phyloP scores from a whole-genome alignment of 2,329 filamentous ascomycete genomes.

The Sclerotinia borealis region DNA sequence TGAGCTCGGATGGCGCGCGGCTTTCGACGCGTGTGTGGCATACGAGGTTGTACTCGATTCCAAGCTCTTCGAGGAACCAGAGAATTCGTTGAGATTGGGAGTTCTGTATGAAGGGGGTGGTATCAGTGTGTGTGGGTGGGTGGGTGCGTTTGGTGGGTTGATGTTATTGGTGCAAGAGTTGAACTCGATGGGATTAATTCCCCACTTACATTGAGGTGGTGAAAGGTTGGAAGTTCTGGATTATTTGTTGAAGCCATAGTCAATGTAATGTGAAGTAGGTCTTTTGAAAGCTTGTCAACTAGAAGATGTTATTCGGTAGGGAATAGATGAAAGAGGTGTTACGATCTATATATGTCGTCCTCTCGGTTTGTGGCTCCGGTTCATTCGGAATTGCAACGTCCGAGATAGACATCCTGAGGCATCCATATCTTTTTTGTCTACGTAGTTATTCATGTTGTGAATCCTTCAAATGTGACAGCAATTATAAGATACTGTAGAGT shows the following conservation, averaged over 20 bases:
- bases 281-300: not conserved
- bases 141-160: not conserved
- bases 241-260: not conserved
- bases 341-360: not conserved
- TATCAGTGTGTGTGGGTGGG: not conserved
- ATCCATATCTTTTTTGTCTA: not conserved
- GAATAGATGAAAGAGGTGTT: not conserved
- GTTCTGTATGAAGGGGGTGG: slow-evolving; percentile 38
- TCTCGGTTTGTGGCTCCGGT: not conserved
- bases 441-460: too few relatives aligned
- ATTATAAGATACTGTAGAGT: not conserved
- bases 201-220: slow-evolving; percentile 26
- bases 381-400: not conserved
- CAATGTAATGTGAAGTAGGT: too few relatives aligned
- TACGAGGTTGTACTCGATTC: slow-evolving; percentile 69
- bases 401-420: not conserved
- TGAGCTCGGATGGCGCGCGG: slow-evolving; percentile 64
- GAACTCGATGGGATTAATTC: not conserved
- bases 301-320: not conserved
- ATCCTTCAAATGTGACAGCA: not conserved
- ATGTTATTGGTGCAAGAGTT: not conserved
- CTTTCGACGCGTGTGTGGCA: slow-evolving; percentile 43
- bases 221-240: slow-evolving; percentile 21
- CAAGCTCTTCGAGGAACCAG: slow-evolving; percentile 64
- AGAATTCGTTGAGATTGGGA: slow-evolving; percentile 62